Conservation (phyloP, 2,329 filamentous ascomycete species). For the Tolypocladium capitatum region DNA sequence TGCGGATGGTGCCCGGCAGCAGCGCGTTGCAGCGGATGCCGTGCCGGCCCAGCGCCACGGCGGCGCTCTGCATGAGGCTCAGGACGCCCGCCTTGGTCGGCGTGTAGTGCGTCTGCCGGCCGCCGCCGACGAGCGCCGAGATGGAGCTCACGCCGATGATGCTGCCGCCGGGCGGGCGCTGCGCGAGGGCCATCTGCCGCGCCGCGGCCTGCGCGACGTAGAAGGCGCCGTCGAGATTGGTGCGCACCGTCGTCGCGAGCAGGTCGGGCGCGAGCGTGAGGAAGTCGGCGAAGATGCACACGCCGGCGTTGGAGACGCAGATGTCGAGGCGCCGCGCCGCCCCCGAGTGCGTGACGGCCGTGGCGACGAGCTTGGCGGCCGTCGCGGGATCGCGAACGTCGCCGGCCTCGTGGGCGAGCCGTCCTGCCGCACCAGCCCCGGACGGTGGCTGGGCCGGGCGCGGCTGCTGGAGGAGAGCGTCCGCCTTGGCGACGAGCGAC, state of each 20-base stretch:
- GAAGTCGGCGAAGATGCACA: constrained; percentile 83
- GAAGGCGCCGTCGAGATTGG: constrained; percentile 82
- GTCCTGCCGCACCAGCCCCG: constrained; percentile 23
- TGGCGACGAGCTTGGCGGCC: constrained; percentile 51
- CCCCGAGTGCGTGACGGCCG: constrained; percentile 47
- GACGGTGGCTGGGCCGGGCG: neutral
- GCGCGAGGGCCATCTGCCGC: constrained; percentile 57
- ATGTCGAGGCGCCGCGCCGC: constrained; percentile 49
- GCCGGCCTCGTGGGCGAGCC: constrained; percentile 55
- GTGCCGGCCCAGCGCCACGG: constrained; percentile 64
- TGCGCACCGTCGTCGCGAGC: constrained; percentile 57
- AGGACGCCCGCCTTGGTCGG: constrained; percentile 76
- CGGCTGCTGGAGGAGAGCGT: constrained; percentile 20
- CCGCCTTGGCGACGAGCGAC: constrained; percentile 38
- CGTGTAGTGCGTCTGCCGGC: constrained; percentile 71
- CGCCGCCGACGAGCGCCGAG: constrained; percentile 64
- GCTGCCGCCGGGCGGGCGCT: constrained; percentile 55
- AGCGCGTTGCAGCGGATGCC: constrained; percentile 73
- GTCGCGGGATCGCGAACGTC: constrained; percentile 68
- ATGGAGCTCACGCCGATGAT: constrained; percentile 70
- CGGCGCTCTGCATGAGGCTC: constrained; percentile 71
- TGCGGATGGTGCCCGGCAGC: constrained; percentile 70
- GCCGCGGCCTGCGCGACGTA: constrained; percentile 77
- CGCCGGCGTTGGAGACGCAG: constrained; percentile 78
- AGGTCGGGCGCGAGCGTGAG: constrained; percentile 59